phyloP scores from a whole-genome alignment of 176 grass and related monocot species.

The bread wheat (Triticum aestivum) region DNA sequence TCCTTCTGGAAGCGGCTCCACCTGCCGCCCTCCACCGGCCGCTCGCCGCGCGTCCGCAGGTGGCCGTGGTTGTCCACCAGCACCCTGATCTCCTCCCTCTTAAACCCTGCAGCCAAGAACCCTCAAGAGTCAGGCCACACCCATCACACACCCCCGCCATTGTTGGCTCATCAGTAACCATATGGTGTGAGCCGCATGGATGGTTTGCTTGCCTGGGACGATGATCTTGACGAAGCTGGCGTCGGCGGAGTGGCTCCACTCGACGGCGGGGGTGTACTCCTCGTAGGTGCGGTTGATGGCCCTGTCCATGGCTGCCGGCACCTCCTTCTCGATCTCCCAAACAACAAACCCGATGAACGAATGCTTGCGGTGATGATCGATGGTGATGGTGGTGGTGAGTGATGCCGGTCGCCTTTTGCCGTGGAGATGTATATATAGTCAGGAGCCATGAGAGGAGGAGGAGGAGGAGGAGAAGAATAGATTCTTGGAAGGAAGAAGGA shows the following conservation, averaged over 20 bases:
- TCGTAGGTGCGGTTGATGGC: neutral
- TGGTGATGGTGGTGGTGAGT: neutral
- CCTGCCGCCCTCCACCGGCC: conserved; percentile 10
- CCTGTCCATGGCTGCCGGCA: conserved; percentile 22
- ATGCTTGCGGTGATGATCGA: neutral
- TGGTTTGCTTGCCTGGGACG: conserved; percentile 43
- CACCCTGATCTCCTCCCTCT: conserved; percentile 58
- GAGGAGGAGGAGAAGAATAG: conserved; percentile 30
- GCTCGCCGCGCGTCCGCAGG: conserved; percentile 46
- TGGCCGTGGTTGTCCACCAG: conserved; percentile 59
- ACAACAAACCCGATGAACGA: neutral
- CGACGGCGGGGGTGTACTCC: conserved; percentile 33
- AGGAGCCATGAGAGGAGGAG: neutral
- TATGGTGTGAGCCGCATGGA: too few species aligned
- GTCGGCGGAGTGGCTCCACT: conserved; percentile 43
- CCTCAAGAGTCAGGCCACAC: too few species aligned
- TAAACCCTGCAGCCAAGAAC: conserved; percentile 50
- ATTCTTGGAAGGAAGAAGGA: conserved; percentile 24
- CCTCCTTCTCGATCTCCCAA: neutral
- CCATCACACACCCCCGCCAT: too few species aligned
- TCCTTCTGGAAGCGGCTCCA: conserved; percentile 71
- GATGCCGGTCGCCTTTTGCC: conserved; percentile 2
- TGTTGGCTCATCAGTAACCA: too few species aligned
- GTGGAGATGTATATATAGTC: conserved; percentile 33
- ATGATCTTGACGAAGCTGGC: conserved; percentile 31